Evolutionary conservation across 345 rosid species (phyloP).

Genomic region (Brassica carinata): DNA sequence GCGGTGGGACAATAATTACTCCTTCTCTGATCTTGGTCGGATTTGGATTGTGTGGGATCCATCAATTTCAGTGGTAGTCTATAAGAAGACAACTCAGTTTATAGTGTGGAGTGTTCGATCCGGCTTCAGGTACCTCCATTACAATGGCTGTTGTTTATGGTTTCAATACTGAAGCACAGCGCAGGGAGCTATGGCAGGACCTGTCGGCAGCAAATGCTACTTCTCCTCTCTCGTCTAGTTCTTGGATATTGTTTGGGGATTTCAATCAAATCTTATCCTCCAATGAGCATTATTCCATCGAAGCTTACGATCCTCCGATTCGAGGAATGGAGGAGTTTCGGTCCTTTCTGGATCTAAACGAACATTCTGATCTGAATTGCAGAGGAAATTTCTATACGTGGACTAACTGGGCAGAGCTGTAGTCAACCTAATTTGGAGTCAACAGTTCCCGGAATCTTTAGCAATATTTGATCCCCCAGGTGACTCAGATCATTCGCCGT

Average conservation of each 20-base stretch:
- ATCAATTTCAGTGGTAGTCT: accelerated
- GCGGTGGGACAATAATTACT: background rate
- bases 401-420: no score
- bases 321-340: background rate
- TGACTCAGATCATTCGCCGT: no score
- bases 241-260: background rate
- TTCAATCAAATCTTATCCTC: background rate
- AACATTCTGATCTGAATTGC: background rate
- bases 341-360: background rate
- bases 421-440: no score
- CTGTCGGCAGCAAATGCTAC: no score
- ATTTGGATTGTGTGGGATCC: background rate
- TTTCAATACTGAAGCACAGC: background rate
- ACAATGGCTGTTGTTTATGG: background rate
- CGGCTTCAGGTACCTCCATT: background rate
- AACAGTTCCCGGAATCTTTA: no score
- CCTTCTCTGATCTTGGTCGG: background rate
- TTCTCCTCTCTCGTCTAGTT: background rate
- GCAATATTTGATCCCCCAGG: no score
- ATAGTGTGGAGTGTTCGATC: background rate
- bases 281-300: background rate
- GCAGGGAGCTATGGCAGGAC: background rate
- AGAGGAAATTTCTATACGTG: background rate
- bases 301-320: background rate
- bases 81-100: background rate